Base-by-base conservation (phyloP, 2,329 filamentous ascomycete genomes). In the Penicillium janthinellum region DNA sequence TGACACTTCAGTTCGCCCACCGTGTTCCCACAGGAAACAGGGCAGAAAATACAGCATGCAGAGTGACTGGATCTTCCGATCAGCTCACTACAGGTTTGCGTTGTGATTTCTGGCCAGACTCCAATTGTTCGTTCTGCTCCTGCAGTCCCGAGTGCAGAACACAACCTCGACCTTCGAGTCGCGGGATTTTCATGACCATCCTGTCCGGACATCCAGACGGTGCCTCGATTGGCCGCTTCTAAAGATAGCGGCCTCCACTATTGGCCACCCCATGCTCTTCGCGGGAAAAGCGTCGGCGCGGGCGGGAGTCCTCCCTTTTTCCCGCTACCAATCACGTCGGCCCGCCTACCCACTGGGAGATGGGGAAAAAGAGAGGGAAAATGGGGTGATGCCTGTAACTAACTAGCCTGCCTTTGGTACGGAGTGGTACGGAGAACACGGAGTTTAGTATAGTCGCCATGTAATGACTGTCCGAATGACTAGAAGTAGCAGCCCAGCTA, bases 231-330 rank as follows among this genome's bases (percentile, higher is more conserved):
- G 62, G 65, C 48, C 39, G 52, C 60, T 65, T 63, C 69, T 71
- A 71, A 71, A 70, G 58, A 70, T 72, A 72, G 70, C 48, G 61
- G 55, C 38, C 53, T 54, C 59, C 61, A 63, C 50, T 38, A 31
- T 35, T 52, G 53, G 56, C 34, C 51, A 15, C 45, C 50, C 57
- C 58, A 60, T 61, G 57, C 62, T 59, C 56, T 37, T 63, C 55
- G 11, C 12, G 49, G 57, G 52, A 28, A 56, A 63, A 58, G 60
- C 52, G 60, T 64, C 47, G 48, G 45, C 11, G 51, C 55, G 56
- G 57, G 54, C 53, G 60, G 63, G 52, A 57, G 54, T 49, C 50
- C 42, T 54, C 54, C 35, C 51, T 37, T 41, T n/a, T 25, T 48
- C 59, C 58, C 63, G 57, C 56, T 37, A 25, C 66, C 66, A 66